These are phyloP conservation scores for Chytriomyces hyalinus DNA, from an alignment of 192 early-diverging fungal genomes.

Conservation along the genomic window DNA sequence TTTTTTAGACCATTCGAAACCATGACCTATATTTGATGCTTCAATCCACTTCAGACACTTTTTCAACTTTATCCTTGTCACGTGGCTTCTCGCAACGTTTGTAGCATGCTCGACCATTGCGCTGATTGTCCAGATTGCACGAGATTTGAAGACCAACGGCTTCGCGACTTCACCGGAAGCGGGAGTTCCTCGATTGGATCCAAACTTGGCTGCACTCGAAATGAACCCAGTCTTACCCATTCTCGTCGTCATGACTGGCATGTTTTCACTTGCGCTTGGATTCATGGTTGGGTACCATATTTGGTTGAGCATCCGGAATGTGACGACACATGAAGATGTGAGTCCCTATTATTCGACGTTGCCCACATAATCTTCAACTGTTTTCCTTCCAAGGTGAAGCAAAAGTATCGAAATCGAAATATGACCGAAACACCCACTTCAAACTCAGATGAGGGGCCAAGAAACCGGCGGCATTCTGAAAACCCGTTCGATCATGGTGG, in stretches of 20 bases:
- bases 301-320: constrained; percentile 68
- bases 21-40: no score
- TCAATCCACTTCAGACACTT: constrained; percentile 60
- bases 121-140: constrained; percentile 54
- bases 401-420: constrained; percentile 3
- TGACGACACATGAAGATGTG: constrained; percentile 87
- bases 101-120: constrained; percentile 66
- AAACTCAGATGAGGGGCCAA: constrained; percentile 1
- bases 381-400: constrained; percentile 13
- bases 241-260: constrained; percentile 61
- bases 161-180: not conserved
- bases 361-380: not conserved
- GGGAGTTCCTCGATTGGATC: constrained; percentile 17
- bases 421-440: constrained; percentile 39
- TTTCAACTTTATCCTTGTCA: constrained; percentile 72
- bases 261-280: constrained; percentile 53
- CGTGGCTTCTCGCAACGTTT: constrained; percentile 66
- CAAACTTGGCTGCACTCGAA: constrained; percentile 56
- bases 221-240: constrained; percentile 67
- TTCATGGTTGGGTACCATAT: constrained; percentile 80
- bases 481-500: constrained; percentile 62
- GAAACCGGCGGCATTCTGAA: constrained; percentile 43
- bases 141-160: not conserved
- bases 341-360: not conserved
- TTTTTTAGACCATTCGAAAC: no score